phyloP scores from a whole-genome alignment of 208 protist species.

The Wallacemonas sp. region DNA sequence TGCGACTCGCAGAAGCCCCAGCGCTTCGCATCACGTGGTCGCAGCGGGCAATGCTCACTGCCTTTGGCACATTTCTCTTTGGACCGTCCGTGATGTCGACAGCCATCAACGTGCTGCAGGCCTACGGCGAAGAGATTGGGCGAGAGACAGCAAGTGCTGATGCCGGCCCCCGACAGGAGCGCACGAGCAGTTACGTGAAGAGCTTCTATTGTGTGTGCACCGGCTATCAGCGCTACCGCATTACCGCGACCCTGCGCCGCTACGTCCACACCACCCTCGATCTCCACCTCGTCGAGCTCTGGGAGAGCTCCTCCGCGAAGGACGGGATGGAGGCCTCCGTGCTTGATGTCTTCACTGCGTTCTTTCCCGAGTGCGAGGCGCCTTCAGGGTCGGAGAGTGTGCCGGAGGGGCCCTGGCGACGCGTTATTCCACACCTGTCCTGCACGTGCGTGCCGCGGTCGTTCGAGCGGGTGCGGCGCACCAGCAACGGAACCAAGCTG shows the following conservation, averaged over 20 bases:
- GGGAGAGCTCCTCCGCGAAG: not conserved
- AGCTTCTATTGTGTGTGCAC: constrained; percentile 50
- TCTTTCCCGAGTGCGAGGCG: not conserved
- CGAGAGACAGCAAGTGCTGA: no score
- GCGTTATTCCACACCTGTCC: constrained; percentile 37
- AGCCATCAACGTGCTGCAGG: constrained; percentile 14
- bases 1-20: constrained; percentile 6
- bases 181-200: constrained; percentile 42
- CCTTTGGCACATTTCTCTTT: constrained; percentile 7
- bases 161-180: not conserved
- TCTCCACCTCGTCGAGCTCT: constrained; percentile 43
- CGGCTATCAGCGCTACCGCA: constrained; percentile 57
- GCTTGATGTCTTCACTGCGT: not conserved
- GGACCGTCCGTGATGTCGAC: not conserved
- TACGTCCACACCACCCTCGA: constrained; percentile 50
- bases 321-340: constrained; percentile 11
- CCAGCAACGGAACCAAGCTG: constrained; percentile 45
- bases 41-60: constrained; percentile 5
- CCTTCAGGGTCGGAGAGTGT: not conserved
- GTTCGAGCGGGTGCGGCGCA: constrained; percentile 46
- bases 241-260: constrained; percentile 54
- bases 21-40: constrained; percentile 6
- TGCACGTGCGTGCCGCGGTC: constrained; percentile 67
- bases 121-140: not conserved
- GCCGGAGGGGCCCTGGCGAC: constrained; percentile 32